phyloP scores from a whole-genome alignment of 163 green algal species.

The Chloroidium sp. region DNA sequence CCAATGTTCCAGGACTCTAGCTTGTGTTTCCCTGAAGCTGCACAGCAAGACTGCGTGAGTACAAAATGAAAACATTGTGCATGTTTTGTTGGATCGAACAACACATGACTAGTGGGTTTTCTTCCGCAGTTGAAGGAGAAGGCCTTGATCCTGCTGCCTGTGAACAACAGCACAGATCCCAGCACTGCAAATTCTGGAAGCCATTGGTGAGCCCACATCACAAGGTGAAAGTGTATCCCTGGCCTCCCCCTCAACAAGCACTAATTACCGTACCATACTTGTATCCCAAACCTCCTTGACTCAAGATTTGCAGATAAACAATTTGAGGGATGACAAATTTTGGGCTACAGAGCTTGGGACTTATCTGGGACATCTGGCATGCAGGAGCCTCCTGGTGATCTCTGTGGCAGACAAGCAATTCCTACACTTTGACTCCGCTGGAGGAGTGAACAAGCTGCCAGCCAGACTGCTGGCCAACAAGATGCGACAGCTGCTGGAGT shows the following conservation, averaged over 20 bases:
- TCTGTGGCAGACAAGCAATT: neutral
- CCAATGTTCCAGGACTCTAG: too few species aligned
- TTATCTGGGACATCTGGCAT: too few species aligned
- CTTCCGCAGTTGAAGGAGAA: neutral
- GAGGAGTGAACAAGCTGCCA: neutral
- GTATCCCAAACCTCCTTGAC: too few species aligned
- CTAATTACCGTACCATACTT: too few species aligned
- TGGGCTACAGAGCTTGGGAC: too few species aligned
- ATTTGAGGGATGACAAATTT: too few species aligned
- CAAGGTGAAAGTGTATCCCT: neutral
- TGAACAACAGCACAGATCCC: neutral
- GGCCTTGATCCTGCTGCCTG: neutral
- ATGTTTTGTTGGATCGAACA: neutral
- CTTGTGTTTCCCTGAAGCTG: too few species aligned
- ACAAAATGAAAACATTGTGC: neutral
- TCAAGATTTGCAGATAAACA: too few species aligned
- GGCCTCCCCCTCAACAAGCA: too few species aligned
- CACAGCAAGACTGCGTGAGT: too few species aligned
- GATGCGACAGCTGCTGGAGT: too few species aligned
- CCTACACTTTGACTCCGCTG: neutral
- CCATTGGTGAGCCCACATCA: neutral
- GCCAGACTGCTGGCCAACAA: too few species aligned
- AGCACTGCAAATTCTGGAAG: neutral
- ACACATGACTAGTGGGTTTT: neutral
- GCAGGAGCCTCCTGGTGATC: neutral